Base-by-base conservation (phyloP, 495 filamentous ascomycete species). In the Xylaria palmicola region DNA sequence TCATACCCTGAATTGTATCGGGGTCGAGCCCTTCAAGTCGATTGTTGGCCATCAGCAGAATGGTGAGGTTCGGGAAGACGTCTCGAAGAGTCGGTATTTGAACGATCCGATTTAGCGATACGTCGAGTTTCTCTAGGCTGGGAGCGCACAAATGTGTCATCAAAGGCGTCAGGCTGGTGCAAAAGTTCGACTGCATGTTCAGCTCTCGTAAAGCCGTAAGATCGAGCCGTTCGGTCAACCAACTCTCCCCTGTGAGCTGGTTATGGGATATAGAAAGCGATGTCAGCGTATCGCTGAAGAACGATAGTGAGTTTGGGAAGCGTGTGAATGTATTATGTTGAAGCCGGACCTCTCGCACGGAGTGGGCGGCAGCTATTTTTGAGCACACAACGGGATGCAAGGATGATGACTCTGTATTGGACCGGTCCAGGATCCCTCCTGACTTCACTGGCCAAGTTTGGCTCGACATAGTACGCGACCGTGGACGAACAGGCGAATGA, bases 261-360 rank as follows among this genome's bases (percentile, higher is more conserved):
- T 97, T 97, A 69, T 92, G 82, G 8, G 90, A 86, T 9, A 98
- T 73, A 39, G 92, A 91, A 50, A 98, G 81, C 10, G 84, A 81
- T 1, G 84, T 85, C n/a, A 98, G 72, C 24, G 85, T 86, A 17
- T 83, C 72, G 13, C 85, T 83, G 44, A 95, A 85, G 64, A 88
- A 82, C 12, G 79, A 80, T 22, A 95, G 76, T 3, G 85, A 84
- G 20, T 81, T 77, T 3, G 93, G 93, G 20, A 97, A 83, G 10
- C 74, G 67, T 6, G 81, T 82, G 61, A 97, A 81, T 22, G 83
- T 79, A 72, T 97, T 97, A 62, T 91, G 86, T 32, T 90, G 85
- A 41, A 96, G 79, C 53, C 87, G 83, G 6, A 94, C 74, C 22
- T 80, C 78, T 7, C 71, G 71, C 26, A 83, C 72, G 17, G 74